Evolutionary conservation across 768 basidiomycete genomes (phyloP).

Genomic region (Ramaria rubella): DNA sequence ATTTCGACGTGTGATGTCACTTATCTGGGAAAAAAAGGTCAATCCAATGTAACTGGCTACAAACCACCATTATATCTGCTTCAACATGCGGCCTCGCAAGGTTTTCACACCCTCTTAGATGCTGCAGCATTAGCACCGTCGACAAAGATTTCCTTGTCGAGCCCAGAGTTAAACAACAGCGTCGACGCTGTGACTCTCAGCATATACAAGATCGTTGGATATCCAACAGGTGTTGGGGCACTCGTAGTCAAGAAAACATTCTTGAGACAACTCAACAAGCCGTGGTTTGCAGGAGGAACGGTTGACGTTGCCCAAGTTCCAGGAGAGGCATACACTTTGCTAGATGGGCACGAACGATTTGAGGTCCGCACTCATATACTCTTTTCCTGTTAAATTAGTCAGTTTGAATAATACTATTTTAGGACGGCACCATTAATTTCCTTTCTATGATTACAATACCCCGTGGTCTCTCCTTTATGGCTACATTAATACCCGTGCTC

Average conservation of each 20-base stretch:
- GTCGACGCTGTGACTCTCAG: slow-evolving; percentile 80
- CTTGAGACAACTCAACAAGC: slow-evolving; percentile 51
- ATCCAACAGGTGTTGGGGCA: slow-evolving; percentile 79
- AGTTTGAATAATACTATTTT: no score
- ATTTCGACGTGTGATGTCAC: background rate
- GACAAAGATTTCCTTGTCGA: slow-evolving; percentile 53
- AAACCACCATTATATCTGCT: slow-evolving; percentile 64
- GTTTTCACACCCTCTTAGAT: slow-evolving; percentile 72
- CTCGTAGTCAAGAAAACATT: slow-evolving; percentile 69
- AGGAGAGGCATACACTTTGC: slow-evolving; percentile 57
- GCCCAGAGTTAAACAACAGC: slow-evolving; percentile 36
- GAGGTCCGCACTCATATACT: slow-evolving; percentile 46
- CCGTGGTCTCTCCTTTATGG: slow-evolving; percentile 68
- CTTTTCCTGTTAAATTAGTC: no score
- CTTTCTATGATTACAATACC: slow-evolving; percentile 71
- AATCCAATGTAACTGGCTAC: slow-evolving; percentile 76
- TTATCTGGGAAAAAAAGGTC: slow-evolving; percentile 47
- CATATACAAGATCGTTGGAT: slow-evolving; percentile 90
- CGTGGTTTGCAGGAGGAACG: slow-evolving; percentile 83
- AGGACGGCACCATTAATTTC: slow-evolving; percentile 88
- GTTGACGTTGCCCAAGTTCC: slow-evolving; percentile 82
- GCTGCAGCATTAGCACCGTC: slow-evolving; percentile 77
- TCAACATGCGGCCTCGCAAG: slow-evolving; percentile 55
- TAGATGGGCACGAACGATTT: slow-evolving; percentile 59
- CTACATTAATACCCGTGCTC: slow-evolving; percentile 73